Evolutionary conservation across 768 basidiomycete species (phyloP).

Genomic region (Bullera alba): DNA sequence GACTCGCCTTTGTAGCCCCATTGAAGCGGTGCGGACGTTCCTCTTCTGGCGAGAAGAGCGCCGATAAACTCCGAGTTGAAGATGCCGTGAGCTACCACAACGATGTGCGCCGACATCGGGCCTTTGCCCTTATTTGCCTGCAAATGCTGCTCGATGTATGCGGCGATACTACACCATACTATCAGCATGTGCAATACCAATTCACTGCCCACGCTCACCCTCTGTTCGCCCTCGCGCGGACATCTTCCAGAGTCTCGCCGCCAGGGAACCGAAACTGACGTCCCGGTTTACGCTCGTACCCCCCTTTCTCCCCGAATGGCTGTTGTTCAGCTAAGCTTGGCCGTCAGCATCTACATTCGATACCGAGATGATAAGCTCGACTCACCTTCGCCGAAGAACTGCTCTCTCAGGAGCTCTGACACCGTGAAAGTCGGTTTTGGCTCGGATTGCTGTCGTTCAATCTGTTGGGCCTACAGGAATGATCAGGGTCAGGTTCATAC

Average conservation of each 20-base stretch:
- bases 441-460: slow-evolving; percentile 33
- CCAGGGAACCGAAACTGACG: slow-evolving; percentile 44
- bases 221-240: slow-evolving; percentile 43
- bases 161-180: slow-evolving; percentile 26
- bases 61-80: slow-evolving; percentile 48
- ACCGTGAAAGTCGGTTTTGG: slow-evolving; percentile 40
- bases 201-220: slow-evolving; percentile 39
- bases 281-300: slow-evolving; percentile 28
- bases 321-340: slow-evolving; percentile 15
- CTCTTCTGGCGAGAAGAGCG: slow-evolving; percentile 39
- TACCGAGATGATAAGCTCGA: slow-evolving; percentile 17
- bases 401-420: slow-evolving; percentile 46
- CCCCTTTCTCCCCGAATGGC: slow-evolving; percentile 24
- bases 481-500: background rate
- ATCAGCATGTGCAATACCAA: background rate
- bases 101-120: slow-evolving; percentile 30
- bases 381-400: slow-evolving; percentile 48
- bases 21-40: slow-evolving; percentile 24
- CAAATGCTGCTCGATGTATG: slow-evolving; percentile 46
- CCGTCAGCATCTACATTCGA: slow-evolving; percentile 1
- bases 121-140: slow-evolving; percentile 24
- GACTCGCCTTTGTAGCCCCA: slow-evolving; percentile 40
- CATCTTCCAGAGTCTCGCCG: slow-evolving; percentile 48
- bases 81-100: slow-evolving; percentile 50
- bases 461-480: slow-evolving; percentile 34